phyloP scores from a whole-genome alignment of 2,329 filamentous ascomycete genomes.

The Neopestalotiopsis rosae region DNA sequence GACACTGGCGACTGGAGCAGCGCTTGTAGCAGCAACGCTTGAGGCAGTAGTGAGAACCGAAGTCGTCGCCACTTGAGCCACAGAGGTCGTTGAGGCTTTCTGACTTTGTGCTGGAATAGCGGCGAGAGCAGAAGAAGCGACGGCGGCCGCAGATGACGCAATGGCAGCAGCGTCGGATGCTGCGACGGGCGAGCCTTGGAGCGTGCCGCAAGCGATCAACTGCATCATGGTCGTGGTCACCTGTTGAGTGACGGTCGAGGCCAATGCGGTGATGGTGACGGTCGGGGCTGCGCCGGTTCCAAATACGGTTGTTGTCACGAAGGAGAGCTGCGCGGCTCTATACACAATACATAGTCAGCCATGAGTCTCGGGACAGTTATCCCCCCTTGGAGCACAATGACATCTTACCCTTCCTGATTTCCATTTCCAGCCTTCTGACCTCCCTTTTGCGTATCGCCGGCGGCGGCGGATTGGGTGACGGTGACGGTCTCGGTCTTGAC shows the following conservation, averaged over 20 bases:
- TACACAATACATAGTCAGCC: not conserved
- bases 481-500: constrained; percentile 31
- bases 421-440: constrained; percentile 7
- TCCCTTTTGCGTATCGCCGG: constrained; percentile 6
- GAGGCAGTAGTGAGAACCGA: not conserved
- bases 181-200: constrained; percentile 27
- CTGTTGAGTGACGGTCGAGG: constrained; percentile 28
- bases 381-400: not conserved
- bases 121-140: constrained; percentile 25
- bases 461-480: constrained; percentile 26
- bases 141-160: constrained; percentile 31
- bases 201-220: constrained; percentile 34
- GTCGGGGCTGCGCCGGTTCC: constrained; percentile 30
- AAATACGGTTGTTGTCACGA: constrained; percentile 43
- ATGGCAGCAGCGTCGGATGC: constrained; percentile 29
- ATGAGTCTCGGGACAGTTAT: constrained; percentile 18
- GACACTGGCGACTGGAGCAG: not conserved
- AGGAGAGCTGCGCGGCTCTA: constrained; percentile 36
- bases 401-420: constrained; percentile 15
- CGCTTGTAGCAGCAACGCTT: not conserved
- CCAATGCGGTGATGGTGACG: constrained; percentile 18
- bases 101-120: not conserved
- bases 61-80: not conserved
- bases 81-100: not conserved
- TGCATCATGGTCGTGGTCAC: constrained; percentile 35